phyloP scores from a whole-genome alignment of 2,329 filamentous ascomycete species.

The Aspergillus nomiae region DNA sequence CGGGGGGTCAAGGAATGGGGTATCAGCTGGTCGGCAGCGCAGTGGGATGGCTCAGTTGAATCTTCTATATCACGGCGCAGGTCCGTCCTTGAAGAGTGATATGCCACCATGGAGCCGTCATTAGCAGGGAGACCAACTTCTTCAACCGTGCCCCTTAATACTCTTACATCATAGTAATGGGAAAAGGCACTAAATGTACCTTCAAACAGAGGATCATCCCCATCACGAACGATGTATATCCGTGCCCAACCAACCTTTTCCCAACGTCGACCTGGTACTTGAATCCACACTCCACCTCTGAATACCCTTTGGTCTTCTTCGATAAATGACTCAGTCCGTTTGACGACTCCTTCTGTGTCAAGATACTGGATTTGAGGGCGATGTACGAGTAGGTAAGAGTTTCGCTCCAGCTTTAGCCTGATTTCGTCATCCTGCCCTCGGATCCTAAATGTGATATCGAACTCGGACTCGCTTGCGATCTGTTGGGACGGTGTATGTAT shows the following conservation, averaged over 20 bases:
- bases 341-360: neutral
- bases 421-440: neutral
- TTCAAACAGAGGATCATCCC: conserved; percentile 12
- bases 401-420: conserved; percentile 8
- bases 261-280: neutral
- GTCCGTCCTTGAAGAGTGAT: neutral
- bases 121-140: no score
- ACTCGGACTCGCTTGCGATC: neutral
- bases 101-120: neutral
- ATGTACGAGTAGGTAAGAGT: conserved; percentile 12
- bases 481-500: neutral
- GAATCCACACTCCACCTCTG: conserved; percentile 2
- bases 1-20: neutral
- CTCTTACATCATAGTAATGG: conserved; percentile 9
- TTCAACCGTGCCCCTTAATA: neutral
- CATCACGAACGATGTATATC: conserved; percentile 14
- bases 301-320: conserved; percentile 1
- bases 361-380: conserved; percentile 13
- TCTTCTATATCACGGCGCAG: neutral
- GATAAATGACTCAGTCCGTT: neutral
- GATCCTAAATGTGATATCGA: neutral
- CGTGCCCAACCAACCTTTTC: conserved; percentile 14
- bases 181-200: conserved; percentile 10
- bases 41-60: neutral
- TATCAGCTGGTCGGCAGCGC: neutral